Evolutionary conservation across 148 eudicot genomes (phyloP), one percentile per base, ranked within the genome.

Genomic region (Polygonum maritimum): DNA sequence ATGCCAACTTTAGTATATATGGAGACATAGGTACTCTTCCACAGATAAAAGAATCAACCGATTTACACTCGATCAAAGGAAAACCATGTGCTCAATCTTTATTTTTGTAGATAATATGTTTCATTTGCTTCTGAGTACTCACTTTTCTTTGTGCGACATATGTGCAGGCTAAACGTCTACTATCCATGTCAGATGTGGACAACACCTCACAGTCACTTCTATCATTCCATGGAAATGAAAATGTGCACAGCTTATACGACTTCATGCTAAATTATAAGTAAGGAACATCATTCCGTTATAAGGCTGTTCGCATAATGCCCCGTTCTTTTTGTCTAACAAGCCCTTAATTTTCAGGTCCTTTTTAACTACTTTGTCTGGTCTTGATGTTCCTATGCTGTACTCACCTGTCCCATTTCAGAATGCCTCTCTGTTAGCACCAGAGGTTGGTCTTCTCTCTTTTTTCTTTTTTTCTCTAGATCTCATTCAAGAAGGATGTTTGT

Each of bases 191-290:
- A 81, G 87, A 87, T 45, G 81, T 90, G 80, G 97, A 95, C 83
- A 95, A 84, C 81, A 88, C 84, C 81, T 86, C 99, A 15, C 83
- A 86, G 67, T 95, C 99, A 52, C 81, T 88, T 80, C 85, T 95
- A 62, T 89, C 87, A 76, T 79, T 95, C 76, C 75, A 48, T 62
- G 96, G 94, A 75, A 92, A 90, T 76, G 82, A 85, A 74, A 89
- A 82, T 84, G 96, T 90, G 69, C 94, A 95, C 75, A 94, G 91
- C 15, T 85, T 95, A 52, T 95, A 84, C 80, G 99, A 95, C 75
- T 86, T 92, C 83, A 80, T 95, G 75, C 81, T 95, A 51, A 91
- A 89, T 79, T 88, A 88, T 80, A 88, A 91, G 98, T 84, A 71
- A 40, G 80, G 35, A 69, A 12, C 74, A 41, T 9, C 41, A 18